Conservation (phyloP, 148 eudicot species). For the Heliamphora exappendiculata region DNA sequence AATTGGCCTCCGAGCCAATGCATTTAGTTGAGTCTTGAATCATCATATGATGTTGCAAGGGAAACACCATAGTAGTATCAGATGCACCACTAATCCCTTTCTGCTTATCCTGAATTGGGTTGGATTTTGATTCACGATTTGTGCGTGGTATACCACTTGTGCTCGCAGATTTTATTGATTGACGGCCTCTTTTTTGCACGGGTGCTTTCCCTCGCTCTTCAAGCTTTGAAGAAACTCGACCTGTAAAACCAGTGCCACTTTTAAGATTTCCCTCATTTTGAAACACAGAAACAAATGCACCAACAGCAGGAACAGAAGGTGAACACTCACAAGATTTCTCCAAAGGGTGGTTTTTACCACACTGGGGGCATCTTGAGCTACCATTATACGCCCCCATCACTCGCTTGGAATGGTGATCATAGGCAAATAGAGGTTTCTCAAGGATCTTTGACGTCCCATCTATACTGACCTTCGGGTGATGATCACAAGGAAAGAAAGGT, state of each 20-base stretch:
- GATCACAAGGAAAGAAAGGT: conserved; percentile 23
- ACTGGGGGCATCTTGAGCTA: conserved; percentile 24
- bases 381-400: conserved; percentile 19
- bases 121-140: not conserved
- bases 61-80: not conserved
- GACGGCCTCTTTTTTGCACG: conserved; percentile 14
- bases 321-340: conserved; percentile 22
- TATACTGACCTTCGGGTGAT: conserved; percentile 21
- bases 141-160: conserved; percentile 14
- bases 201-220: conserved; percentile 28
- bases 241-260: conserved; percentile 19
- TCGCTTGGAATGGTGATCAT: conserved; percentile 15
- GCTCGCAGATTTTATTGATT: conserved; percentile 9
- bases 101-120: conserved; percentile 12
- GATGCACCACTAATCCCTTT: conserved; percentile 9
- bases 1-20: conserved; percentile 8
- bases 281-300: conserved; percentile 22
- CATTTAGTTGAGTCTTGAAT: not conserved
- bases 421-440: conserved; percentile 19
- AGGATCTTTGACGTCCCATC: conserved; percentile 17
- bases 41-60: not conserved
- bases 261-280: conserved; percentile 15
- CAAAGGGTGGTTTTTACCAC: conserved; percentile 19
- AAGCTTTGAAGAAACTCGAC: conserved; percentile 27
- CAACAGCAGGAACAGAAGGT: conserved; percentile 20